Evolutionary conservation across 1,284 basidiomycete genomes (phyloP).

Genomic region (Tausonia pullulans): DNA sequence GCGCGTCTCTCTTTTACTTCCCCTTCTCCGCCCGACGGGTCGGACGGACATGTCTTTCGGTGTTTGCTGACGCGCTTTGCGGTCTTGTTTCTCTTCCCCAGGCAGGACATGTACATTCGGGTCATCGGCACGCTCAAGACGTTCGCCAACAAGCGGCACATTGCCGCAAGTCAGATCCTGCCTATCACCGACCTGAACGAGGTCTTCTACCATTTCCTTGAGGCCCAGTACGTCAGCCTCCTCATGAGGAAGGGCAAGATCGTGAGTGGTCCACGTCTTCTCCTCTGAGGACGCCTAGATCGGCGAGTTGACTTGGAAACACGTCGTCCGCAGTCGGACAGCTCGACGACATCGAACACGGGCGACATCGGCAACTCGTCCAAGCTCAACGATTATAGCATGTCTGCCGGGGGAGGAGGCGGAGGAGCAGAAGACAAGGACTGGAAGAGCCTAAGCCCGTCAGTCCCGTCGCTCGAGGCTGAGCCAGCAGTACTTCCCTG

Average conservation of each 20-base stretch:
- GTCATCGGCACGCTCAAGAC: conserved; percentile 80
- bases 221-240: conserved; percentile 44
- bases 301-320: not conserved
- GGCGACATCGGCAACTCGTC: conserved; percentile 7
- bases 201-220: conserved; percentile 63
- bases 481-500: not conserved
- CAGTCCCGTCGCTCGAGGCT: conserved; percentile 6
- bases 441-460: not conserved
- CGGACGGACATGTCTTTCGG: not conserved
- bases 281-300: not conserved
- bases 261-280: not conserved
- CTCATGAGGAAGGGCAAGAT: conserved; percentile 29
- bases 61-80: conserved; percentile 7
- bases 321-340: conserved; percentile 3
- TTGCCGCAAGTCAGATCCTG: conserved; percentile 65
- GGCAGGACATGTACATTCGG: conserved; percentile 68
- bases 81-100: conserved; percentile 27
- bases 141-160: conserved; percentile 70
- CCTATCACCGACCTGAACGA: conserved; percentile 63
- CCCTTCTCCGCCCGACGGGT: not conserved
- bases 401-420: conserved; percentile 28
- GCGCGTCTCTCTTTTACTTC: not conserved
- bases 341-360: not conserved
- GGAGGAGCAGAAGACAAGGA: conserved; percentile 1
- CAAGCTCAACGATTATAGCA: conserved; percentile 23